Percentiles rank a stretch among this genome's conserved stretches.
Conservation (phyloP, 208 protist genomes). For the Naegleria lovaniensis region DNA sequence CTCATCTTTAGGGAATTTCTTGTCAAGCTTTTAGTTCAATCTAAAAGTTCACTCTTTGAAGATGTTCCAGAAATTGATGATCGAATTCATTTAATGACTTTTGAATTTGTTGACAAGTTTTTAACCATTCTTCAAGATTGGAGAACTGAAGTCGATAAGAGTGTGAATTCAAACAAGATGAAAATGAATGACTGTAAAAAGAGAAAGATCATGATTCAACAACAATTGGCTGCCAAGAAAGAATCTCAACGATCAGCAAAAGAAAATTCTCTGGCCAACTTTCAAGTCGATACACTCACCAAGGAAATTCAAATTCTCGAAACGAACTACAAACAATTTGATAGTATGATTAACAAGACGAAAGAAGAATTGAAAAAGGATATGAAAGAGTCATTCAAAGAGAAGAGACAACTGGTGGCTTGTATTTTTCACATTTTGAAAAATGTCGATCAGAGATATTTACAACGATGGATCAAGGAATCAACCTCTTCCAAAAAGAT, state of each 20-base stretch:
- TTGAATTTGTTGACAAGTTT: conserved; percentile 6
- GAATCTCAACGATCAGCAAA: not conserved
- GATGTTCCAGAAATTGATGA: not conserved
- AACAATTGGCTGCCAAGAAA: conserved; percentile 4
- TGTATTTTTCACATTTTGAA: conserved; percentile 3
- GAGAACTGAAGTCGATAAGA: not conserved
- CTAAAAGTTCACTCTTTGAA: not conserved
- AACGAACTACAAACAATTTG: not conserved
- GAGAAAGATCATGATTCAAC: not conserved
- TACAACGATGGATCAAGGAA: not conserved
- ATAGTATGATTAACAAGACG: not conserved
- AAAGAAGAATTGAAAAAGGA: conserved; percentile 5
- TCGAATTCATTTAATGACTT: not conserved
- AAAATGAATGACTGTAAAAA: conserved; percentile 9
- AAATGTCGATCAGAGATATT: not conserved
- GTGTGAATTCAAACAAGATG: not conserved
- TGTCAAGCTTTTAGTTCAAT: not conserved
- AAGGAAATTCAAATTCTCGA: not conserved
- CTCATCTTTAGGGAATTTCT: not conserved
- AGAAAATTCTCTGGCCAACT: not conserved
- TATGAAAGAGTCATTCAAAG: not conserved
- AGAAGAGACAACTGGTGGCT: not conserved
- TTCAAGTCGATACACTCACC: not conserved
- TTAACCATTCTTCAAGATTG: not conserved
- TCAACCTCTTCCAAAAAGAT: not conserved